Conservation (phyloP, 805 yeast species). For the Naumovozyma dairenensis region DNA sequence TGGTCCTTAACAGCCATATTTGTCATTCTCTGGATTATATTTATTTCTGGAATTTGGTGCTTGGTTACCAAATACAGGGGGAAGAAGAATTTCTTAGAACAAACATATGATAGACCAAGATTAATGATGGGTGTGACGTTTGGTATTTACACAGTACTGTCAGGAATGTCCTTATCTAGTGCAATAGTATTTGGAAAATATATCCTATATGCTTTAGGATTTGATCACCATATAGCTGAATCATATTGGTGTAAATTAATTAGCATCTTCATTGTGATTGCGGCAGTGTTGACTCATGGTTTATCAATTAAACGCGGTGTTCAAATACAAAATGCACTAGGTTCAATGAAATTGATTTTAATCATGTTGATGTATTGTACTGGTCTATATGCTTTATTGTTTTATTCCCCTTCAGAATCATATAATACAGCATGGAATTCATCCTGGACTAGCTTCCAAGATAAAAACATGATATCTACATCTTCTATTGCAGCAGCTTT, state of each 20-base stretch:
- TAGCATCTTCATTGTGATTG: constrained; percentile 33
- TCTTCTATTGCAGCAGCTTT: constrained; percentile 46
- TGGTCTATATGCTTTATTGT: constrained; percentile 50
- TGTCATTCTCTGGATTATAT: constrained; percentile 54
- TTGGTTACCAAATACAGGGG: constrained; percentile 74
- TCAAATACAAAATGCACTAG: constrained; percentile 50
- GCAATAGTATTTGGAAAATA: constrained; percentile 57
- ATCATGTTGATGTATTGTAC: constrained; percentile 45
- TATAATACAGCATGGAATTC: constrained; percentile 3
- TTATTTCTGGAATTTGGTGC: constrained; percentile 63
- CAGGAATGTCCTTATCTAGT: constrained; percentile 47
- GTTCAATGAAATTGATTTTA: constrained; percentile 48
- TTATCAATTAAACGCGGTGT: constrained; percentile 52
- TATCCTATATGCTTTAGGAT: constrained; percentile 36
- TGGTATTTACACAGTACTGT: constrained; percentile 39
- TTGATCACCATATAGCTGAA: constrained; percentile 30
- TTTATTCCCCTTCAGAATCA: constrained; percentile 15
- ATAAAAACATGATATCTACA: constrained; percentile 26
- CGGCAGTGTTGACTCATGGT: constrained; percentile 41
- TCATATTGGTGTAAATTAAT: constrained; percentile 33
- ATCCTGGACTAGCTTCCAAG: constrained; percentile 21
- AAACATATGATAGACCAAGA: constrained; percentile 51
- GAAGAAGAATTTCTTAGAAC: constrained; percentile 60
- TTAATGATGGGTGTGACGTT: constrained; percentile 44
- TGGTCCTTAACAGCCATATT: constrained; percentile 58